These are phyloP conservation scores for Hypomontagnella monticulosa DNA, from an alignment of 495 filamentous ascomycete genomes.

Conservation along the genomic window DNA sequence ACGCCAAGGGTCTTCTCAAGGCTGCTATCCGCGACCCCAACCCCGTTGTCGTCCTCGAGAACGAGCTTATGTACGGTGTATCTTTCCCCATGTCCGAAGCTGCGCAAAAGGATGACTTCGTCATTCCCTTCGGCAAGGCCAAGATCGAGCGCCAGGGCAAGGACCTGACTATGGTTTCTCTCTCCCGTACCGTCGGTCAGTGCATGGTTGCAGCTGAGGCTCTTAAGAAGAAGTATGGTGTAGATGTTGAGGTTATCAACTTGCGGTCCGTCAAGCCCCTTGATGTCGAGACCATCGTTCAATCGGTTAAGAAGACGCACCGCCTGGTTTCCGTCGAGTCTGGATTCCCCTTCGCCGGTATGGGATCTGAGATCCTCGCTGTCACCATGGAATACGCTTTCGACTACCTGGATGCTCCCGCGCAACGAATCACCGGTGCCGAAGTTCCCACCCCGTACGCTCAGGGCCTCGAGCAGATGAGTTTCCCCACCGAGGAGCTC, in stretches of 20 bases:
- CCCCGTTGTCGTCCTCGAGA: conserved; percentile 93
- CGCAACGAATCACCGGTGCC: conserved; percentile 91
- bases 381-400: conserved; percentile 97
- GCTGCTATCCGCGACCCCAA: conserved; percentile 98
- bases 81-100: conserved; percentile 95
- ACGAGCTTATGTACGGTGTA: conserved; percentile 96
- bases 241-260: conserved; percentile 97
- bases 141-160: conserved; percentile 97
- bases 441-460: conserved; percentile 97
- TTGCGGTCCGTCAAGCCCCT: conserved; percentile 96
- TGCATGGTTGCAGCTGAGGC: conserved; percentile 85
- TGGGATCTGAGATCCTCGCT: conserved; percentile 90
- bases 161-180: conserved; percentile 92
- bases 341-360: conserved; percentile 94
- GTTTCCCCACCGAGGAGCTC: conserved; percentile 85
- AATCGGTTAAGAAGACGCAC: conserved; percentile 98
- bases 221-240: conserved; percentile 94
- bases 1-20: conserved; percentile 97
- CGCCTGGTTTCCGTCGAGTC: conserved; percentile 92
- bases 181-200: conserved; percentile 95
- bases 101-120: conserved; percentile 93
- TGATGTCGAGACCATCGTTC: conserved; percentile 92
- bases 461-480: conserved; percentile 85
- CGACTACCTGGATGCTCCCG: conserved; percentile 94
- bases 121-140: conserved; percentile 95